Evolutionary conservation across 2,329 filamentous ascomycete genomes (phyloP), one percentile per base, ranked within the genome.

Genomic region (Achaetomium macrosporum): DNA sequence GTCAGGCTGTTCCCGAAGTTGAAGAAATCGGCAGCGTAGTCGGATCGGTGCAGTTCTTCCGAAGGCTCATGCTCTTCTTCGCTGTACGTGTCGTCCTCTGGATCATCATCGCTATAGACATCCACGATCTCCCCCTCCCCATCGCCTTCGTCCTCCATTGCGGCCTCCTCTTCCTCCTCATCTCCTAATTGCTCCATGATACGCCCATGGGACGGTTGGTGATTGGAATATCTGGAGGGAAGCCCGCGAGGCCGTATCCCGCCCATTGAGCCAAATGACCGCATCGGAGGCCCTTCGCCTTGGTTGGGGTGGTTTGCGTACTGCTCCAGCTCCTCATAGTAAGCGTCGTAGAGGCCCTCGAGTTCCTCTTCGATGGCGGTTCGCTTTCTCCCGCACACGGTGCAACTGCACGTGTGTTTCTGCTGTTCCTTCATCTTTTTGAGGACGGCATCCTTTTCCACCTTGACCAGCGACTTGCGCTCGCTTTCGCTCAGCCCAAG

Each of bases 341-440:
- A 99, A 58, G 92, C 92, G 73, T 99, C 93, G 71, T 99, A 99
- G 12, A 99, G 80, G 16, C 95, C 91, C 68, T 99, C 93, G 12
- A 99, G 77, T 71, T 99, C 93, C 72, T 99, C 93, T 71, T 99
- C 93, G 62, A 99, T 99, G 37, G 93, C 93, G 12, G 88, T 96
- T 50, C 93, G 84, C 74, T 99, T 99, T 60, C 93, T 83, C 49
- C 93, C 93, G 69, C 93, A 99, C 39, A 99, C 92, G 5, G 90
- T 95, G 71, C 93, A 99, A 69, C 91, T 96, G 76, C 93, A 99
- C 2, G 92, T 97, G 69, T 97, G 91, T 71, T 97, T 97, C 70
- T 99, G 93, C 71, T 99, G 93, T 71, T 99, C 93, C 77, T 99
- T 99, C 93, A 99, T 99, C 76, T 99, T 99, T 66, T 89, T 90